Evolutionary conservation across 352 stramenopile species (phyloP), one percentile per base, ranked within the genome.

Genomic region (Phytopythium oedochilum): DNA sequence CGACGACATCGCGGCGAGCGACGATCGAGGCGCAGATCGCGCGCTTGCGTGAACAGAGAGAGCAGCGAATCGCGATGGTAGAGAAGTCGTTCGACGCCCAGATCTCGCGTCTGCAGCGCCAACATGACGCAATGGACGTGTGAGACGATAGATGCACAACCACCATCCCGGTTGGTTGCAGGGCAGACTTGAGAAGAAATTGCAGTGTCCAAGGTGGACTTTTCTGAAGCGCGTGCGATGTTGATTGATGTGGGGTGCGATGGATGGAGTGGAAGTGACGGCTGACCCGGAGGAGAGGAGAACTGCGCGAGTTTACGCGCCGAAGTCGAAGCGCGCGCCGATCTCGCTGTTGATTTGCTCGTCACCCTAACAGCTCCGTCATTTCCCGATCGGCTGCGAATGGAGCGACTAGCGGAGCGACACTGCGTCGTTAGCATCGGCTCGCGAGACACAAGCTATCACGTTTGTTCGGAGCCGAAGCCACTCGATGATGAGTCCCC

Each of bases 11-110:
- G 36, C 26, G 36, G 12, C 32, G 40, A 39, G n/a, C 58, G 49
- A 50, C 53, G 26, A 34, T 81, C 15, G 64, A 79, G 25, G 55
- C 57, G 25, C 57, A 72, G 35, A 75, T 85, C 48, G 64, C 57
- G 25, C 36, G 57, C 18, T 40, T 85, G 15, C 64, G 77, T 45
- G 55, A 63, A 23, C 31, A 78, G 34, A 77, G 57, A 12, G 64
- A 60, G 23, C 61, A 59, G 43, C 48, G 55, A 34, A 20, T 83
- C 1, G 63, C 68, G 34, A 44, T 68, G 39, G 64, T 71, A 5
- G 73, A 86, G 53, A 59, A 59, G 50, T 67, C 58, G 18, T 86
- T 76, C 40, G 61, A 83, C 17, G 60, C 73, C 22, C 47, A 75
- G 18, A 46, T 86, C 29, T 50, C 63, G 28, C 36, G 42, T 22